A percentile compares a stretch with the other conserved stretches of the same genome.
phyloP scores from a whole-genome alignment of 2,329 filamentous ascomycete species.

The Rhinocladiella similis region DNA sequence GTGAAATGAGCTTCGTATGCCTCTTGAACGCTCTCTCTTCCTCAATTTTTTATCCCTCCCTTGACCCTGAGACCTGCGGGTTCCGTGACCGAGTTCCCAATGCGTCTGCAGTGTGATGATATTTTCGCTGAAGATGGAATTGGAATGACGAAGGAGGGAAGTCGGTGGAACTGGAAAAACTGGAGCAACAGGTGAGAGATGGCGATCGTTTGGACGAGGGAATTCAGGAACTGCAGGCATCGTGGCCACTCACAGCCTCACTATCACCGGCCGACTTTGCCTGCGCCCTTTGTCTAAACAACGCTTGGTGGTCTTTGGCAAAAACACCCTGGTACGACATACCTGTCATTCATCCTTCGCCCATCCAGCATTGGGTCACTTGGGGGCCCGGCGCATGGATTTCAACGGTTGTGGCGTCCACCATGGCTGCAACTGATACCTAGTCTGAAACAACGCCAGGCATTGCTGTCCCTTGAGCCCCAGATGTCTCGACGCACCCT shows the following conservation, averaged over 20 bases:
- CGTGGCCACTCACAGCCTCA: neutral
- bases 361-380: neutral
- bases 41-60: neutral
- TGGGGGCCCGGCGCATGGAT: neutral
- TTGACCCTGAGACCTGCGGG: neutral
- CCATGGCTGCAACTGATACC: constrained; percentile 14
- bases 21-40: neutral
- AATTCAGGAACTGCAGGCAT: neutral
- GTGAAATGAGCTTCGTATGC: neutral
- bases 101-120: neutral
- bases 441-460: constrained; percentile 18
- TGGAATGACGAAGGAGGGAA: neutral
- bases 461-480: neutral
- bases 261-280: neutral
- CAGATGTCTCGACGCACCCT: neutral
- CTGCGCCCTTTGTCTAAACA: neutral
- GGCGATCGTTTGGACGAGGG: neutral
- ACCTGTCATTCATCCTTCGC: neutral
- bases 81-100: neutral
- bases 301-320: too few species aligned
- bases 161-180: neutral
- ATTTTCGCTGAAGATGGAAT: neutral
- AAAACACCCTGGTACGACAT: neutral
- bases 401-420: constrained; percentile 5
- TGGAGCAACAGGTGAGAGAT: neutral